Evolutionary conservation across 2,329 filamentous ascomycete species (phyloP).

Genomic region (Claviceps monticola): DNA sequence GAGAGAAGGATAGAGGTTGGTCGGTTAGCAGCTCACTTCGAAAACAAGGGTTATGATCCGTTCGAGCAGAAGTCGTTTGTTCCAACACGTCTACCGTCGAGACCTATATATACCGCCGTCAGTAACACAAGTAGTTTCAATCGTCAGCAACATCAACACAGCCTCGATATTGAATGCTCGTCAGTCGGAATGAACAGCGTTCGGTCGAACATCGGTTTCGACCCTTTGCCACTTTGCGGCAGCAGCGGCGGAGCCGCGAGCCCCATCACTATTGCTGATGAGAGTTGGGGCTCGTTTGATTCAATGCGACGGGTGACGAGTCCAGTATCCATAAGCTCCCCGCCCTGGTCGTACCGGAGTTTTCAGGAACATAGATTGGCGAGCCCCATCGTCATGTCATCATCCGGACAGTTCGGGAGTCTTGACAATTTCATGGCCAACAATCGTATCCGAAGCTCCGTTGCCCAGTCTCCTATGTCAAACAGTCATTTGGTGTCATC

Average conservation of each 20-base stretch:
- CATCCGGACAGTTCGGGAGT: slow-evolving; percentile 18
- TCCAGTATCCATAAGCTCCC: slow-evolving; percentile 18
- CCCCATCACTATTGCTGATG: slow-evolving; percentile 18
- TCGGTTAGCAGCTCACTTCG: slow-evolving; percentile 27
- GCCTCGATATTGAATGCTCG: slow-evolving; percentile 6
- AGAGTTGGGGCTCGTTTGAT: slow-evolving; percentile 19
- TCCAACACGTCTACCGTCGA: slow-evolving; percentile 20
- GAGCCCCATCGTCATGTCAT: slow-evolving; percentile 15
- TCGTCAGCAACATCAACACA: slow-evolving; percentile 8
- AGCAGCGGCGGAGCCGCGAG: slow-evolving; percentile 14
- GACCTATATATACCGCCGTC: slow-evolving; percentile 16
- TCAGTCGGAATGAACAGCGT: slow-evolving; percentile 12
- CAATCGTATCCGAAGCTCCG: slow-evolving; percentile 15
- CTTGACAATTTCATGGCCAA: slow-evolving; percentile 20
- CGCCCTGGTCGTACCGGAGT: slow-evolving; percentile 16
- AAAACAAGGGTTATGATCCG: slow-evolving; percentile 19
- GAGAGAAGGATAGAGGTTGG: slow-evolving; percentile 15
- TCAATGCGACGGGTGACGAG: slow-evolving; percentile 18
- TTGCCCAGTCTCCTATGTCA: slow-evolving; percentile 12
- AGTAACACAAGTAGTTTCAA: slow-evolving; percentile 2
- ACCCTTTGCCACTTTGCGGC: slow-evolving; percentile 4
- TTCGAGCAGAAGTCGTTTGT: slow-evolving; percentile 24
- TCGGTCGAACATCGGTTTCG: slow-evolving; percentile 5
- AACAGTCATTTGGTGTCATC: slow-evolving; percentile 8
- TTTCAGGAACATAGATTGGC: slow-evolving; percentile 18